Percentiles rank a stretch among this genome's conserved stretches.
These are phyloP conservation scores for Alternaria sp. DNA, from an alignment of 2,329 filamentous ascomycete species.

Conservation along the genomic window DNA sequence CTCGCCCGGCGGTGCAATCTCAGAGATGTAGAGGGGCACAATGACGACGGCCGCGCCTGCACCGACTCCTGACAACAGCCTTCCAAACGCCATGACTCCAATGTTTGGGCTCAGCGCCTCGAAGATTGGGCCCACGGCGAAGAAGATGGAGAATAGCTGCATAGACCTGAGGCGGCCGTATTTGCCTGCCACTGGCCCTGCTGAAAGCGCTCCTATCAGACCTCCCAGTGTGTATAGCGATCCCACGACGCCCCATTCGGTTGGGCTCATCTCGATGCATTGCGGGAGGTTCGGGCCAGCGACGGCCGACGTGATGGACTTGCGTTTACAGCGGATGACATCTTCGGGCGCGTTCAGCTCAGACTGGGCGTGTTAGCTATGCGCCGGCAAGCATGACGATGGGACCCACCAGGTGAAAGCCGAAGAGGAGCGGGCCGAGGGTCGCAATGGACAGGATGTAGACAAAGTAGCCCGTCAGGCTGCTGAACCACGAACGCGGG, in stretches of 20 bases:
- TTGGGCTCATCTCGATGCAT: conserved; percentile 87
- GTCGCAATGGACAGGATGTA: conserved; percentile 78
- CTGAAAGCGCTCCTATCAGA: conserved; percentile 78
- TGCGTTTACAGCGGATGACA: conserved; percentile 84
- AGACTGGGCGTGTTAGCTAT: conserved; percentile 62
- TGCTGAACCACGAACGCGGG: conserved; percentile 49
- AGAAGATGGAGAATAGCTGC: conserved; percentile 77
- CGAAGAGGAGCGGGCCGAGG: conserved; percentile 89
- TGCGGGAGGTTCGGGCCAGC: conserved; percentile 61
- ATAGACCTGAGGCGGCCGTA: conserved; percentile 79
- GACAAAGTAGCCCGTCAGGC: conserved; percentile 76
- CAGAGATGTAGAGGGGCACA: conserved; percentile 92
- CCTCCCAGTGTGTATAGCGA: conserved; percentile 93
- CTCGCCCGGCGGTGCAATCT: conserved; percentile 74
- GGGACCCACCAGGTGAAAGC: conserved; percentile 79
- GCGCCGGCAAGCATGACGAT: background rate
- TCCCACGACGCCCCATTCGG: conserved; percentile 82
- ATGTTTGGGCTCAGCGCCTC: conserved; percentile 76
- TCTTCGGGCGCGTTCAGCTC: conserved; percentile 95
- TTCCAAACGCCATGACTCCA: conserved; percentile 71
- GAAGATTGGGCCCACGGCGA: conserved; percentile 74
- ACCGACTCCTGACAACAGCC: conserved; percentile 80
- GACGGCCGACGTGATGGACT: conserved; percentile 54
- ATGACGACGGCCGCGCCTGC: conserved; percentile 91
- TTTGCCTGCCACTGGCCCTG: conserved; percentile 78